phyloP scores from a whole-genome alignment of 1,139 yeast genomes.

The Protomyces lactucae-debilis region DNA sequence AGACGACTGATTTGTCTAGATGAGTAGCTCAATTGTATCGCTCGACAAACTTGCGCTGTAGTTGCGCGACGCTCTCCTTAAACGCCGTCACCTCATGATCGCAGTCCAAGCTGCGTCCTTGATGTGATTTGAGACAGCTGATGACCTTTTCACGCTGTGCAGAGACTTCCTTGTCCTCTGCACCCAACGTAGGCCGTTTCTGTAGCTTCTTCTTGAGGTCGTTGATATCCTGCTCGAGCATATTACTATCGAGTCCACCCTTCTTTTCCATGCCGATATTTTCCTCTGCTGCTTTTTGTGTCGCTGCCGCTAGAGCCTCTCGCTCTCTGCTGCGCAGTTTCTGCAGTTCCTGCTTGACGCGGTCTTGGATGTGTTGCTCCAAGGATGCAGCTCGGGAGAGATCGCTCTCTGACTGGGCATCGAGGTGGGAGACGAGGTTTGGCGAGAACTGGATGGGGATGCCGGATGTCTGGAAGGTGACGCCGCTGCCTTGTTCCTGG shows the following conservation, averaged over 20 bases:
- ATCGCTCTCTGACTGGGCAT: not conserved
- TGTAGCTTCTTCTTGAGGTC: conserved; percentile 17
- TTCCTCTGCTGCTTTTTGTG: conserved; percentile 40
- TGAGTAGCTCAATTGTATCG: conserved; percentile 1
- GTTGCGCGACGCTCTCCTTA: conserved; percentile 40
- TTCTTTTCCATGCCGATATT: conserved; percentile 43
- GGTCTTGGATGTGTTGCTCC: conserved; percentile 70
- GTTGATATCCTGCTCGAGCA: conserved; percentile 20
- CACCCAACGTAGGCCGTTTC: conserved; percentile 1
- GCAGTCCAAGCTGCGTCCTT: conserved; percentile 73
- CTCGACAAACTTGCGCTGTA: conserved; percentile 18
- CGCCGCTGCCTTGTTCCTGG: conserved; percentile 4
- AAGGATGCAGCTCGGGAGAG: conserved; percentile 60
- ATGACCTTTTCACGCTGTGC: conserved; percentile 45
- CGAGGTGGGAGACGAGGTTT: not conserved
- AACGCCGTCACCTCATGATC: conserved; percentile 77
- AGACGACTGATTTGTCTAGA: too few species aligned
- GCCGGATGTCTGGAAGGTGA: conserved; percentile 7
- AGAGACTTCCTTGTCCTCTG: conserved; percentile 46
- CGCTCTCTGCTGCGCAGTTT: conserved; percentile 59
- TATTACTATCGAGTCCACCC: conserved; percentile 27
- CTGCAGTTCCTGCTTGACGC: conserved; percentile 62
- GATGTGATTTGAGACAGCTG: conserved; percentile 62
- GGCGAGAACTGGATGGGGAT: conserved; percentile 14
- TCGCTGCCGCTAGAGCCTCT: conserved; percentile 51